Evolutionary conservation across 345 rosid genomes (phyloP), one percentile per base, ranked within the genome.

Genomic region (Cardamine occulta): DNA sequence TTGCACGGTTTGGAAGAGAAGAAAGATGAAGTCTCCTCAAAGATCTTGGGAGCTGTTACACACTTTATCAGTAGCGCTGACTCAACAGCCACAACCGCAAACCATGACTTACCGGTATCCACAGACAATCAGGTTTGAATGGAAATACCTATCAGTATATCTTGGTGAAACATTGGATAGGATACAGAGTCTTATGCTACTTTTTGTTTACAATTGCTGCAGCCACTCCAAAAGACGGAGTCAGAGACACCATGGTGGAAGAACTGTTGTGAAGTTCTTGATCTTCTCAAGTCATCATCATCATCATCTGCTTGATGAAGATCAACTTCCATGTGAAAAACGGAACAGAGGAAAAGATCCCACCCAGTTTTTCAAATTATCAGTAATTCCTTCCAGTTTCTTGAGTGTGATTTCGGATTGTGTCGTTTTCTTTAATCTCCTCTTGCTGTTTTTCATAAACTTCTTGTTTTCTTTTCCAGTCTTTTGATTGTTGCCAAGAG

Each of bases 1-100:
- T 14, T 78, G 14, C 81, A 73, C 18, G 19, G 6, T 40, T 60
- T 78, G 24, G 74, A 78, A 34, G 81, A 78, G 77, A 78, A 71
- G 63, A 78, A 72, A 72, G 81, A 9, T 51, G 74, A 78, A 59
- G 74, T 72, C 48, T 78, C 81, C 51, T 72, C 81, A 39, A 58
- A 60, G 56, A 72, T 78, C 26, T 0, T 78, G 12, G 77, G 55
- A 49, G 63, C 64, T 32, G 69, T 78, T 58, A 48, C 77, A 51
- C 68, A 78, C n/a, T 54, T 55, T 23, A 28, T 65, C 8, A 26
- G 56, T 24, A 60, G 63, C 24, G 68, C 79, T 35, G 79, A 58
- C 67, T 74, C 68, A 8, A 28, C 63, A 19, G 35, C 69, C 56
- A 15, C 71, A 32, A 45, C 72, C 12, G 28, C 31, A 53, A 62